Conservation (phyloP, 1,284 basidiomycete species). For the Fomitopsis betulina region DNA sequence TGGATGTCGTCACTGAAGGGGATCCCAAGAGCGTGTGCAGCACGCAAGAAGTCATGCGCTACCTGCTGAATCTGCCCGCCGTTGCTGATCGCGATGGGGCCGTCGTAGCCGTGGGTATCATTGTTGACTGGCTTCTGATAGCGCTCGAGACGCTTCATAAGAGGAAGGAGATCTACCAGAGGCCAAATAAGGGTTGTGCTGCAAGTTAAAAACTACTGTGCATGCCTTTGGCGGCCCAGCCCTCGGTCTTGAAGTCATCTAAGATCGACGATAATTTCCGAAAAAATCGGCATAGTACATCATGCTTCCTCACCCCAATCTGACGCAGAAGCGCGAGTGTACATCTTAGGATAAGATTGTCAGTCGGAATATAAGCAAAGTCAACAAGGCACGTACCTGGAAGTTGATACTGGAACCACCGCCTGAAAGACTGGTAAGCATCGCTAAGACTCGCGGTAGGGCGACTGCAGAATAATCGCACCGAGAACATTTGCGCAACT, state of each 20-base stretch:
- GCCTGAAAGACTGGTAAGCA: conserved; percentile 29
- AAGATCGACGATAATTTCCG: not conserved
- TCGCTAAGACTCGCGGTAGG: not conserved
- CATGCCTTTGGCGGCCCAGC: conserved; percentile 60
- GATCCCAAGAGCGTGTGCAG: conserved; percentile 56
- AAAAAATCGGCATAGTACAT: not conserved
- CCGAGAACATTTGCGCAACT: conserved; percentile 68
- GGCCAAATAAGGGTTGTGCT: not conserved
- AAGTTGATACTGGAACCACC: conserved; percentile 57
- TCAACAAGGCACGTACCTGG: conserved; percentile 35
- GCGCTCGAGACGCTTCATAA: conserved; percentile 76
- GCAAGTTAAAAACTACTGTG: not conserved
- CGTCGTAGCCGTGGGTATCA: conserved; percentile 63
- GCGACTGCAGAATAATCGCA: conserved; percentile 15
- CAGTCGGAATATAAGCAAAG: not conserved
- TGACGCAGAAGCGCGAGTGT: conserved; percentile 65
- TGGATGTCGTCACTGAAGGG: conserved; percentile 69
- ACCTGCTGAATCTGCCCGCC: conserved; percentile 57
- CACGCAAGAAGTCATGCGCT: conserved; percentile 67
- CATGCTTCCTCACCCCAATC: conserved; percentile 53
- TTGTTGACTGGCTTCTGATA: conserved; percentile 63
- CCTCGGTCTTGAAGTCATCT: conserved; percentile 73
- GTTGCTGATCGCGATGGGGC: conserved; percentile 68
- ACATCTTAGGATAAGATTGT: conserved; percentile 39
- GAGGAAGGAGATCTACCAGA: conserved; percentile 51